Conservation (phyloP, 2,329 filamentous ascomycete species). For the Cordyceps fumosorosea region DNA sequence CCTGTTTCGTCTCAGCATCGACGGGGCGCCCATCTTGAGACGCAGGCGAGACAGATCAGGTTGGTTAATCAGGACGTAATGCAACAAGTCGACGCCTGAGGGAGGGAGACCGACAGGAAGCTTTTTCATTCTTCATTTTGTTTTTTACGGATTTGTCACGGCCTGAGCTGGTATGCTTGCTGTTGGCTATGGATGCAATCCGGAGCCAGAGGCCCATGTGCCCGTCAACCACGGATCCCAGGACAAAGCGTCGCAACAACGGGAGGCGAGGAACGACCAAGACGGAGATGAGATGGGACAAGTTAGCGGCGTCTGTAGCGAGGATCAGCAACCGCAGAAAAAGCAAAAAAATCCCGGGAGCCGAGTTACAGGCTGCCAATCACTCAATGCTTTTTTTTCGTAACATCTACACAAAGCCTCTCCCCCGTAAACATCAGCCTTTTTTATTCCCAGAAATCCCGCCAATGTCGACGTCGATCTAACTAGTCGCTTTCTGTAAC, state of each 20-base stretch:
- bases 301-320: background rate
- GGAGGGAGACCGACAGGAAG: background rate
- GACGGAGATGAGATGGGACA: background rate
- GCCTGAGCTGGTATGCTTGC: too few species aligned
- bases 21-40: slow-evolving; percentile 2
- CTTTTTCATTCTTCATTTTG: too few species aligned
- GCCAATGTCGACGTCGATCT: background rate
- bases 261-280: background rate
- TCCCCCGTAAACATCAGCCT: background rate
- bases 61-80: background rate
- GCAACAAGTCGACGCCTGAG: background rate
- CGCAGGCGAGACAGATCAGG: slow-evolving; percentile 2
- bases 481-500: background rate
- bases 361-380: background rate
- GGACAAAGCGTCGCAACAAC: too few species aligned
- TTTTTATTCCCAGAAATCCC: background rate
- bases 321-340: background rate
- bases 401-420: too few species aligned
- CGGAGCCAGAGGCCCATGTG: too few species aligned
- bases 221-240: too few species aligned
- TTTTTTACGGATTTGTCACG: too few species aligned
- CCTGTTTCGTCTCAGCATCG: background rate
- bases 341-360: background rate
- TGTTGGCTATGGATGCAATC: too few species aligned
- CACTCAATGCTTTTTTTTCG: too few species aligned